phyloP scores from a whole-genome alignment of 2,329 filamentous ascomycete species.

The Phialocephala sp. region DNA sequence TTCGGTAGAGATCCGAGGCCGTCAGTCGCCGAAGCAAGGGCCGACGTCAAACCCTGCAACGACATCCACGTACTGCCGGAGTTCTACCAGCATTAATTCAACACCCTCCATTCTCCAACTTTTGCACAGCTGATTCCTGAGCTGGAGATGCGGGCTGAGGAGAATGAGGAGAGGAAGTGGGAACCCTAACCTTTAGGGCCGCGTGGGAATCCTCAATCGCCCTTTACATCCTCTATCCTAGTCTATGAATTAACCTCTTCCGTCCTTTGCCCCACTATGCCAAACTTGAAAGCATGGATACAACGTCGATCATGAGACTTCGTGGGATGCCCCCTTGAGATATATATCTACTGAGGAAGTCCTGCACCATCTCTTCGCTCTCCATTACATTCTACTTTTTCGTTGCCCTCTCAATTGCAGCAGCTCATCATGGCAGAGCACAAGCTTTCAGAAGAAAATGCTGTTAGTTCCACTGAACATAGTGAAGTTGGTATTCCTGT shows the following conservation, averaged over 20 bases:
- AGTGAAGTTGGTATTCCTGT: conserved; percentile 21
- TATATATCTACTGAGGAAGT: conserved; percentile 5
- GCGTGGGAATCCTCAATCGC: not conserved
- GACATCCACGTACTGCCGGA: conserved; percentile 9
- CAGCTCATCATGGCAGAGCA: conserved; percentile 27
- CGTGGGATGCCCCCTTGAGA: not conserved
- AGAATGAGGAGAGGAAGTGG: conserved; percentile 20
- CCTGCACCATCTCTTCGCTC: not conserved
- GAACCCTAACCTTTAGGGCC: not conserved
- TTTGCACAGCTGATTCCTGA: conserved; percentile 1
- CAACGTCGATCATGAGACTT: conserved; percentile 18
- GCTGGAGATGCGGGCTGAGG: conserved; percentile 19
- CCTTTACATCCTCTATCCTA: not conserved
- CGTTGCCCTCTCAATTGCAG: not conserved
- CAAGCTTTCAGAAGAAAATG: conserved; percentile 25
- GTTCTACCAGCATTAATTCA: conserved; percentile 13
- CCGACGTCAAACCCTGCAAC: conserved; percentile 21
- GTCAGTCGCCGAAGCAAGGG: conserved; percentile 16
- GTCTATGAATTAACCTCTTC: not conserved
- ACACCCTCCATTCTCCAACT: conserved; percentile 14
- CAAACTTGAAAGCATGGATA: conserved; percentile 15
- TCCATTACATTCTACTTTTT: no score
- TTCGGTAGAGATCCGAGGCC: not conserved
- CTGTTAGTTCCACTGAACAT: conserved; percentile 27
- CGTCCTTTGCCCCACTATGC: conserved; percentile 4